Base-by-base conservation (phyloP, 2,329 filamentous ascomycete species). In the Ophiosphaerella narmari region DNA sequence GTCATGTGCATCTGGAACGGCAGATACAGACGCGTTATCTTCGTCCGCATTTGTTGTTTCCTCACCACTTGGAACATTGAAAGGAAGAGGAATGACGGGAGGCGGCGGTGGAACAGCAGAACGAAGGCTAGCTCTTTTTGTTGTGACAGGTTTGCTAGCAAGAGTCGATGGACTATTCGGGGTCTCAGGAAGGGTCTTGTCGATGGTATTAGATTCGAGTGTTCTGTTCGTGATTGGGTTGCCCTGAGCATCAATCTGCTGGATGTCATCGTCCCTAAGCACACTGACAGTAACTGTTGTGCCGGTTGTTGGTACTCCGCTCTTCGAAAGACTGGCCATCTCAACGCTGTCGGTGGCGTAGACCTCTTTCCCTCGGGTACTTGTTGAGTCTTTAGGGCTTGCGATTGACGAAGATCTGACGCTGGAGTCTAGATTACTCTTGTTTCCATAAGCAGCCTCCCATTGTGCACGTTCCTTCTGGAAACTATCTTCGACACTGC, bases 381-480 rank as follows among this genome's bases (percentile, higher is more conserved):
- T 73, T 9, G 63, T 57, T 0, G 70, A 69, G 7, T 55, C 65
- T 55, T 73, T 75, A 5, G 58, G 67, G 32, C 62, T 66, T 39
- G 57, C 64, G 18, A 64, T 63, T 26, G 71, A 75, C 16, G 70
- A 75, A 16, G 72, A 76, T 18, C 76, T 80, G 26, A 81, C 71
- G 9, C 79, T 82, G 0, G 81, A 87, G 29, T 82, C 79, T 59
- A 65, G 66, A 66, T 37, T 70, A 60, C 23, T 77, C 48, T 82
- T 83, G 55, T 88, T 79, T 0, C 88, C 89, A 59, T 96, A 94
- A 2, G 82, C 78, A 5, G 82, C 82, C 68, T 97, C 92, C 92
- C 92, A 97, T 53, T 85, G 77, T 6, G 76, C 76, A 38, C 83
- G 80, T 53, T 90, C 87, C 5, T 79, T 79, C 9, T 81, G 79